Base-by-base conservation (phyloP, 805 yeast genomes). In the Starmerella sirachaensis region DNA sequence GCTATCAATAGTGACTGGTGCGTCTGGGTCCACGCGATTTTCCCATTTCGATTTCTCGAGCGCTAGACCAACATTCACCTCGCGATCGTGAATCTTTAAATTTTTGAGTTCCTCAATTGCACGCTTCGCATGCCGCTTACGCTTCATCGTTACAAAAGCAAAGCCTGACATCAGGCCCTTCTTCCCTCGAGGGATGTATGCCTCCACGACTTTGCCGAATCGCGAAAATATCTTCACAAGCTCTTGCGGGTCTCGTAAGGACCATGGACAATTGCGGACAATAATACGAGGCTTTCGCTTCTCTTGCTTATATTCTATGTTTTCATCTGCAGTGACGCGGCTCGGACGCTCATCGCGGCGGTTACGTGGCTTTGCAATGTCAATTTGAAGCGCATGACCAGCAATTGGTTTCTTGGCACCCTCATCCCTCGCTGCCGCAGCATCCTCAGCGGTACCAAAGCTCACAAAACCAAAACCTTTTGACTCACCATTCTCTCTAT, bases 391-490 rank as follows among this genome's bases (percentile, higher is more conserved):
- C 10, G 74, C 47, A 46, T 77, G 70, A 19, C 72, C 74, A 2
- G 33, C 32, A 49, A 91, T 72, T 53, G 77, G 81, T 31, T 64
- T 52, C 53, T 69, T 77, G 56, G 76, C 74, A 12, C 88, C 65
- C 47, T 74, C 70, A 16, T 67, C 72, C 45, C 86, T 63, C 0
- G 96, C 96, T 31, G 69, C 63, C 28, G 69, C 56, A 0, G 95
- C 81, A 55, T 91, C 98, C 33, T 84, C 94, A 46, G 82, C 85
- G 33, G 70, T 60, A 2, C 81, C 73, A 58, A 91, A 91, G 25
- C 93, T 78, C 12, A 85, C 98, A 59, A 91, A 91, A 3, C 98
- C 98, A 60, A 86, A 91, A 2, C 98, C 97, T 57, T 86, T 71
- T 3, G 95, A 83, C 31, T 78, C 68, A 5, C 61, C 59, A 38